These are phyloP conservation scores for Psilocybe cyanescens DNA, from an alignment of 768 basidiomycete genomes.

Conservation along the genomic window DNA sequence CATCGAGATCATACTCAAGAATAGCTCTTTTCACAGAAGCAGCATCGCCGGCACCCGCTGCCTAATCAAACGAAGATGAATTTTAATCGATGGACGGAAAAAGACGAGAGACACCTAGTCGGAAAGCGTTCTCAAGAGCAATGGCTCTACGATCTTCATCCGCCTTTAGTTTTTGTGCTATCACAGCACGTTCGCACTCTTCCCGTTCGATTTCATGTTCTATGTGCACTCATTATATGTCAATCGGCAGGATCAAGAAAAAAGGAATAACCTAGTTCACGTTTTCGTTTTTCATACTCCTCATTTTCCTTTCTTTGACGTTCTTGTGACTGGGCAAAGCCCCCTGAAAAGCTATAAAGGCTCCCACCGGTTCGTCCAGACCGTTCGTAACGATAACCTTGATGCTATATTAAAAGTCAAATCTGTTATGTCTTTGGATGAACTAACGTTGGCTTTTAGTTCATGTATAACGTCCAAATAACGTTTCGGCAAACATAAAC, in stretches of 20 bases:
- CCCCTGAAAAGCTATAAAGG: conserved; percentile 20
- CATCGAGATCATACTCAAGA: conserved; percentile 33
- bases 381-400: conserved; percentile 35
- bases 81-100: background rate
- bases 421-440: background rate
- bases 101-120: conserved; percentile 21
- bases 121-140: conserved; percentile 32
- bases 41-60: conserved; percentile 29
- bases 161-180: conserved; percentile 28
- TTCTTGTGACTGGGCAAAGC: conserved; percentile 24
- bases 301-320: conserved; percentile 32
- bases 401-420: conserved; percentile 3
- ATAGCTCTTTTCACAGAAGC: conserved; percentile 28
- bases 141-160: conserved; percentile 25
- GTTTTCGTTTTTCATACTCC: conserved; percentile 34
- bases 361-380: conserved; percentile 20
- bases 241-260: background rate
- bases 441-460: conserved; percentile 32
- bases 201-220: conserved; percentile 38
- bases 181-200: conserved; percentile 29
- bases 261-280: conserved; percentile 33
- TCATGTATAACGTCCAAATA: conserved; percentile 30
- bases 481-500: conserved; percentile 37
- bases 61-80: conserved; percentile 17
- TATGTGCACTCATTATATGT: conserved; percentile 12